phyloP scores from a whole-genome alignment of 768 basidiomycete species.

The Boletus coccyginus region DNA sequence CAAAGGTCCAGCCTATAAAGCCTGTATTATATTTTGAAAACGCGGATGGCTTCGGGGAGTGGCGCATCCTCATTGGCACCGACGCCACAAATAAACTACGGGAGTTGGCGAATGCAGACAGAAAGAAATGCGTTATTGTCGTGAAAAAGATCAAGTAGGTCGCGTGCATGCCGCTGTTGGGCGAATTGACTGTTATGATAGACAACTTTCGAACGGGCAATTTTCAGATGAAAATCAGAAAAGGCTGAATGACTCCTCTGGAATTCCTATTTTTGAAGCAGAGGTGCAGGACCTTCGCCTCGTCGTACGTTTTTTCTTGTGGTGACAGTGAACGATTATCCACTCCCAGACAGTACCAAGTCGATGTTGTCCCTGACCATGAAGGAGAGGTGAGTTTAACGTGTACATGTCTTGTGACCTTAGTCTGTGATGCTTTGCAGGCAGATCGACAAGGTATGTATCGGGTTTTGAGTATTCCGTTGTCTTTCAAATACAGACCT shows the following conservation, averaged over 20 bases:
- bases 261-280: constrained; percentile 65
- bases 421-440: constrained; percentile 23
- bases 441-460: constrained; percentile 42
- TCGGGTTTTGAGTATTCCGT: not conserved
- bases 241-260: constrained; percentile 43
- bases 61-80: constrained; percentile 56
- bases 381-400: constrained; percentile 26
- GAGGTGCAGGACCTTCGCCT: constrained; percentile 59
- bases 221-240: constrained; percentile 72
- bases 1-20: constrained; percentile 55
- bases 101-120: constrained; percentile 43
- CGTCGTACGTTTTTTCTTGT: constrained; percentile 37
- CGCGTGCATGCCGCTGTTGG: not conserved
- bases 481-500: not conserved
- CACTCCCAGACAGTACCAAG: constrained; percentile 39
- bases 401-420: not conserved
- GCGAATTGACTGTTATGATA: constrained; percentile 21
- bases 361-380: constrained; percentile 44
- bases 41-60: constrained; percentile 59
- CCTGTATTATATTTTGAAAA: constrained; percentile 60
- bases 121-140: constrained; percentile 48
- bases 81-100: constrained; percentile 50
- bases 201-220: constrained; percentile 66
- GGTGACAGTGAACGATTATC: not conserved
- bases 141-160: constrained; percentile 68